These are phyloP conservation scores for Podaxis rugospora DNA, from an alignment of 768 basidiomycete genomes.

Conservation along the genomic window DNA sequence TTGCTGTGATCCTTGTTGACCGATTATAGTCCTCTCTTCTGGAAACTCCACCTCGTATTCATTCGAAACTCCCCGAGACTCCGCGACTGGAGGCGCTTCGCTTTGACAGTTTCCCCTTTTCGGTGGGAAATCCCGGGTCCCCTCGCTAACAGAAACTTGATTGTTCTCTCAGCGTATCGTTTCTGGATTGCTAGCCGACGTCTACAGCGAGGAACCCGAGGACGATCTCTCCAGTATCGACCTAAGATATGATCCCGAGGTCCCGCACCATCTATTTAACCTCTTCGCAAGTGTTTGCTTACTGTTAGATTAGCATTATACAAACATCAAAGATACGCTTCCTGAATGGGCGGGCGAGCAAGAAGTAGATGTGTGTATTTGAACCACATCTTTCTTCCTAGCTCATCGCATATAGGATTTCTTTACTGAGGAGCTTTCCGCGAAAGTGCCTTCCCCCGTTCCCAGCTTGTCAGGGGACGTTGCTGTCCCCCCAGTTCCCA, in stretches of 20 bases:
- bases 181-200: not conserved
- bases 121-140: not conserved
- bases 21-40: not conserved
- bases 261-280: not conserved
- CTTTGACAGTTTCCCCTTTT: conserved; percentile 2
- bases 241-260: not conserved
- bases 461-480: not conserved
- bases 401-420: not conserved
- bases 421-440: not conserved
- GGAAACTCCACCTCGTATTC: not conserved
- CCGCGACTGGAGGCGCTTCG: not conserved
- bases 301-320: not conserved
- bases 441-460: not conserved
- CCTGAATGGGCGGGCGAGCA: conserved; percentile 4
- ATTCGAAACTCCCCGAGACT: not conserved
- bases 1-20: not conserved
- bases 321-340: not conserved
- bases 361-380: not conserved
- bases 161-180: not conserved
- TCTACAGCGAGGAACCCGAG: not conserved
- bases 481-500: not conserved
- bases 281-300: not conserved
- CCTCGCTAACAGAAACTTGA: not conserved
- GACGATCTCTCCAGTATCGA: not conserved
- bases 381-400: not conserved